Evolutionary conservation across 1,284 basidiomycete genomes (phyloP), one percentile per base, ranked within the genome.

Genomic region (Microbotryum saponariae): DNA sequence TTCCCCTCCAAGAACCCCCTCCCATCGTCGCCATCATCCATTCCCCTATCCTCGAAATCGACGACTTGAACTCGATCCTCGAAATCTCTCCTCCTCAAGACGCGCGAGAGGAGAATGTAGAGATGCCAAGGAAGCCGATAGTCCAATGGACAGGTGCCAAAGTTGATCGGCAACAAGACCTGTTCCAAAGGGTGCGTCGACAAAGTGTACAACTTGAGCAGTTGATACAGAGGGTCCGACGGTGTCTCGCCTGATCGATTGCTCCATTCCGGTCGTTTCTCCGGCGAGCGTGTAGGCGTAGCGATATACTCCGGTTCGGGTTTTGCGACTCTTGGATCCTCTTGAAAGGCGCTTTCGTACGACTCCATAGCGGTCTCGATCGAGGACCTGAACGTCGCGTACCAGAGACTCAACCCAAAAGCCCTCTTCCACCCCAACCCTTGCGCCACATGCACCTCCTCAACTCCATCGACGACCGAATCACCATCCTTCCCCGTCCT

Each of bases 361-460:
- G 81, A 78, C 16, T 80, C 76, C 64, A 92, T 84, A 0, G 86
- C 85, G 53, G 86, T 82, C 8, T n/a, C 29, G 59, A 92, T 82
- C 4, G 86, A 78, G 2, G 85, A 80, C 62, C 91, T 87, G 71
- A 89, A 82, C 0, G 83, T 81, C 1, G 84, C 86, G 75, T 87
- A 97, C 96, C 96, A 98, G 18, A 98, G 77, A 68, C 88, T 86
- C 52, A 97, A 77, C 2, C 91, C 96, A 71, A 98, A 89, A 0
- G 87, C 86, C 18, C 92, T 85, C 76, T 94, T 94, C 96, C 96
- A 98, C 75, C 96, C 93, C 56, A 97, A 77, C 1, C 83, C 87
- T 58, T 84, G 79, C n/a, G 85, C 81, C n/a, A 96, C 79, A 58
- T 83, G 79, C 23, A 91, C 76, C 60, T 89, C 85, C 59, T 89